Evolutionary conservation across 495 filamentous ascomycete species (phyloP), one percentile per base, ranked within the genome.

Genomic region (Articulospora tetracladia): DNA sequence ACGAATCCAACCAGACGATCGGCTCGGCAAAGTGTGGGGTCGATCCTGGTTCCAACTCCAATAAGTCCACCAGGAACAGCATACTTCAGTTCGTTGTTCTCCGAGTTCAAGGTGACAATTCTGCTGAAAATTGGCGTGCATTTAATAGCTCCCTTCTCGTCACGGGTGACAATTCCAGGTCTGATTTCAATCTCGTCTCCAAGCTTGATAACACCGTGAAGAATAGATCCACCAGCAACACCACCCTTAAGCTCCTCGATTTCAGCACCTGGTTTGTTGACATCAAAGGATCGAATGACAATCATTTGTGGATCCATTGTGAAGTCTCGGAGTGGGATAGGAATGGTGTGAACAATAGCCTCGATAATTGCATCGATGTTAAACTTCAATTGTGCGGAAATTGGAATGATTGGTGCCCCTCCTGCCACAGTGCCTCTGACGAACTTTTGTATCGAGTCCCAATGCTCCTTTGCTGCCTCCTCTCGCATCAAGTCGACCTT

Each of bases 181-280:
- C 94, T 84, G 65, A 98, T 98, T 76, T 98, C 94, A 67, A 98
- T 96, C 76, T 98, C 94, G 68, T 98, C 94, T 51, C 92, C 89
- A 68, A 97, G 77, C 78, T 97, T 97, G 62, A 98, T 77, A 47
- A 98, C 90, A 78, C 94, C 94, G 65, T 91, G 96, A 58, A 98
- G 77, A 68, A 98, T 97, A 76, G 86, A 91, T 63, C 94, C 94
- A 83, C 94, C 94, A 66, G 94, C 94, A 73, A 98, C 94, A 82
- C 94, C 94, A 70, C 94, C 94, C 83, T 98, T 98, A 62, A 98
- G 81, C 66, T 98, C 95, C 30, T 98, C 95, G 59, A 98, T 97
- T 77, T 97, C 95, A n/a, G 95, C 92, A 83, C 94, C 94, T 36
- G 94, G 94, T 83, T 98, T 98, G 85, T 98, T 98, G 65, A 98